Conservation (phyloP, 2,329 filamentous ascomycete species). For the Lasiodiplodia sp. region DNA sequence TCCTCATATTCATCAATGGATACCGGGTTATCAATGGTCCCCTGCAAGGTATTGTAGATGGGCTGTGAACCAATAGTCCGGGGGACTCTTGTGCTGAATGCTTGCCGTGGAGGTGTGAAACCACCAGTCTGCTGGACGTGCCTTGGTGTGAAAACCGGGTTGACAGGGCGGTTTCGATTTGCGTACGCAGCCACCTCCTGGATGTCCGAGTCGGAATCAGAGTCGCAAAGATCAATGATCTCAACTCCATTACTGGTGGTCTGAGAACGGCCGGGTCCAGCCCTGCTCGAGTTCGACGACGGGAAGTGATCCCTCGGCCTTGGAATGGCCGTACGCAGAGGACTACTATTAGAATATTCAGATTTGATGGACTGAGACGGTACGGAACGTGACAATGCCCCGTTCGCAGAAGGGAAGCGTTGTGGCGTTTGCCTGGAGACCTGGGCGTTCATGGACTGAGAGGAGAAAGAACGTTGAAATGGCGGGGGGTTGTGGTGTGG, state of each 20-base stretch:
- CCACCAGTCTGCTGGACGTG: not conserved
- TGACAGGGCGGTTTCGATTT: not conserved
- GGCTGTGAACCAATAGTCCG: not conserved
- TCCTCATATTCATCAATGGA: constrained; percentile 1
- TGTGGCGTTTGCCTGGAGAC: not conserved
- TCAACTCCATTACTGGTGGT: not conserved
- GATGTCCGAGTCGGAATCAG: constrained; percentile 14
- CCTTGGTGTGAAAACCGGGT: not conserved
- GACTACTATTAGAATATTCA: not conserved
- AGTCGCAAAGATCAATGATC: constrained; percentile 20
- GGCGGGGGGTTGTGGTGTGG: not conserved
- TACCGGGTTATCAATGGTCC: not conserved
- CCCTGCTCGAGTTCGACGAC: not conserved
- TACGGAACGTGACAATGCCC: not conserved
- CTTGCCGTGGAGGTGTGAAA: not conserved
- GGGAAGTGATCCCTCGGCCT: not conserved
- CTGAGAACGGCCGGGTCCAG: not conserved
- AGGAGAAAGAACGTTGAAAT: constrained; percentile 16
- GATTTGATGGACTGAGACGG: constrained; percentile 8
- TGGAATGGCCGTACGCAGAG: not conserved
- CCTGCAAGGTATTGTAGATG: not conserved
- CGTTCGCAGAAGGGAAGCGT: not conserved
- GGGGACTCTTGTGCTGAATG: not conserved
- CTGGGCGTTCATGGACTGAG: not conserved
- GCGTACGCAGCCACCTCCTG: not conserved